These are phyloP conservation scores for Breviolum minutum DNA, from an alignment of 73 alveolate species.

Conservation along the genomic window DNA sequence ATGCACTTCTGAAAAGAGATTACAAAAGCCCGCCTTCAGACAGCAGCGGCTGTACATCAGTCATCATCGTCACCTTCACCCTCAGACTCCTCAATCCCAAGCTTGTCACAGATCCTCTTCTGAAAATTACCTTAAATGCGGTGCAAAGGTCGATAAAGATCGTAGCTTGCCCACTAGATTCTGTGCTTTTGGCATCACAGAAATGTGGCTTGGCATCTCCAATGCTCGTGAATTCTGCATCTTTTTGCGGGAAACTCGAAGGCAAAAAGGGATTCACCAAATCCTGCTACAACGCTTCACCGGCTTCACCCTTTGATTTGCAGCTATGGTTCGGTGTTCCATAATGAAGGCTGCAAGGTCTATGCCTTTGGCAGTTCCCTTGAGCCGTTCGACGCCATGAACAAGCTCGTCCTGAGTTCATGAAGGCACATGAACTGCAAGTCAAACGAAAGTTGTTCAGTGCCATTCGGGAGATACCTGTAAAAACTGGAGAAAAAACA, in stretches of 20 bases:
- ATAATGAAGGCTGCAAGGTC: slow-evolving; percentile 86
- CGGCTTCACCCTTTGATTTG: too few relatives aligned
- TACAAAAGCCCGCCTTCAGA: background rate
- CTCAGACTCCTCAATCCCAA: slow-evolving; percentile 33
- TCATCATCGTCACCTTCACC: slow-evolving; percentile 16
- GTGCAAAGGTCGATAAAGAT: background rate
- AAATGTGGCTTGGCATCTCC: too few relatives aligned
- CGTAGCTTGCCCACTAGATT: too few relatives aligned
- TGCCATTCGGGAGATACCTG: too few relatives aligned
- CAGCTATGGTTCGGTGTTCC: slow-evolving; percentile 4
- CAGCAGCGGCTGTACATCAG: slow-evolving; percentile 52
- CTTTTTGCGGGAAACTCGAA: too few relatives aligned
- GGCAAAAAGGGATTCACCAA: too few relatives aligned
- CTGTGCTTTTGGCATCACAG: too few relatives aligned
- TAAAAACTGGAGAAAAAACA: too few relatives aligned
- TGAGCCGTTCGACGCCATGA: slow-evolving; percentile 78
- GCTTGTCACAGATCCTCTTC: slow-evolving; percentile 20
- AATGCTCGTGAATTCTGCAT: too few relatives aligned
- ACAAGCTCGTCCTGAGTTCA: slow-evolving; percentile 60
- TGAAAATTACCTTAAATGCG: background rate
- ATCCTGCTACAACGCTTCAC: too few relatives aligned
- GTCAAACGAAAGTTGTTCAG: too few relatives aligned
- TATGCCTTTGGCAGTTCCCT: slow-evolving; percentile 94
- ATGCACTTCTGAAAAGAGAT: background rate
- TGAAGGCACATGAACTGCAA: background rate